Evolutionary conservation across 106 monocot genomes (phyloP).

Genomic region (Acorus gramineus): DNA sequence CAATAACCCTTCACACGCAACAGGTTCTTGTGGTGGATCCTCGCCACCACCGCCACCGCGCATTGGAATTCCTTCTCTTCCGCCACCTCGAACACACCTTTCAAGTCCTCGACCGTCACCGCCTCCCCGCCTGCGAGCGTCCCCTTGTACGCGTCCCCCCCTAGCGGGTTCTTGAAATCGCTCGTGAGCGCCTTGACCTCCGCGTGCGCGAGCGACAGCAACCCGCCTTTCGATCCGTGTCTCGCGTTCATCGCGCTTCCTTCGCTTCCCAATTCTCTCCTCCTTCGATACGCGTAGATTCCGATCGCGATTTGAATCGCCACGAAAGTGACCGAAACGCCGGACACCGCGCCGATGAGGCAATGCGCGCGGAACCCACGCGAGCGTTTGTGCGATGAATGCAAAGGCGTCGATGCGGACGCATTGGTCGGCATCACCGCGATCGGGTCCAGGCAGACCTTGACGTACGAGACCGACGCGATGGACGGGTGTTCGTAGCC

Average conservation of each 20-base stretch:
- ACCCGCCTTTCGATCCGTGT: not conserved
- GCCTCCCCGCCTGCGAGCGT: constrained; percentile 4
- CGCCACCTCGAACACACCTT: not conserved
- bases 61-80: constrained; percentile 15
- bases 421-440: not conserved
- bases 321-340: not conserved
- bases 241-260: not conserved
- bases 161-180: constrained; percentile 16
- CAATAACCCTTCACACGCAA: constrained; percentile 11
- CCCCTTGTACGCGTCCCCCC: constrained; percentile 10
- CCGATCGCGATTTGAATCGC: constrained; percentile 4
- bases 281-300: constrained; percentile 4
- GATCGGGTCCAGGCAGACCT: constrained; percentile 17
- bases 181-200: constrained; percentile 9
- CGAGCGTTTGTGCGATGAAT: not conserved
- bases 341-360: constrained; percentile 3
- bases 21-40: constrained; percentile 17
- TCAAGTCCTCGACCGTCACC: constrained; percentile 12
- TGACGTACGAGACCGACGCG: constrained; percentile 8
- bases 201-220: constrained; percentile 4
- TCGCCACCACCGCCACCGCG: constrained; percentile 7
- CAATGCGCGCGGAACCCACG: not conserved
- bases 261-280: not conserved
- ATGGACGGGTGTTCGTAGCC: constrained; percentile 16
- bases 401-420: not conserved